Evolutionary conservation across 805 yeast genomes (phyloP), one percentile per base, ranked within the genome.

Genomic region (Cyberlindnera veronae): DNA sequence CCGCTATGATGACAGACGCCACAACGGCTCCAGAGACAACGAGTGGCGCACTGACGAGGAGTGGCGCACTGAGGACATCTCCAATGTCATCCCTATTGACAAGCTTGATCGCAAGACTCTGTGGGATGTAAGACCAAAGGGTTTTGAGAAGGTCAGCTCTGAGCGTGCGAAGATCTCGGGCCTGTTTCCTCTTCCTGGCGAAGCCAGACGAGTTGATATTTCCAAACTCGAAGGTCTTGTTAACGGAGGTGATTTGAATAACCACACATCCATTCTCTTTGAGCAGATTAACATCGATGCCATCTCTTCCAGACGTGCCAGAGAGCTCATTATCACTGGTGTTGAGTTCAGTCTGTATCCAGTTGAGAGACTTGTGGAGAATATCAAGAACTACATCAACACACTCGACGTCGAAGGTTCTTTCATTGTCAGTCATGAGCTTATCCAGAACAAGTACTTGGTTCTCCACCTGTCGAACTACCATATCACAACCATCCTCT

Each of bases 161-260:
- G 85, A 80, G 45, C 68, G 82, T 44, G 95, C 93, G 6, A 88
- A 87, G 53, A 63, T 84, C 14, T 75, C 87, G 2, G 95, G 95
- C 0, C 60, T 85, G 3, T 88, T 87, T 53, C 87, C 90, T 3
- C 66, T 76, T 14, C 91, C 93, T 1, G 89, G 89, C 4, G 71
- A 69, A 47, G 79, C 79, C 0, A 58, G 52, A 43, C 54, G 52
- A 14, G 42, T 63, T 21, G 66, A 63, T 39, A 55, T 57, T 7
- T 53, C 64, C 6, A 52, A 55, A 30, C 39, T 60, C 17, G 58
- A 61, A 41, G 64, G 63, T 13, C 45, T 60, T 5, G 63, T 60
- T 5, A 41, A 43, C 11, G 53, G 57, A 26, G 64, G 63, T 23
- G 61, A 55, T 29, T 37, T 59, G 16, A 51, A 51, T 22, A 49